Percentiles rank a stretch among this genome's conserved stretches.
Conservation (phyloP, 169 alveolate genomes). For the Eimeria maxima region DNA sequence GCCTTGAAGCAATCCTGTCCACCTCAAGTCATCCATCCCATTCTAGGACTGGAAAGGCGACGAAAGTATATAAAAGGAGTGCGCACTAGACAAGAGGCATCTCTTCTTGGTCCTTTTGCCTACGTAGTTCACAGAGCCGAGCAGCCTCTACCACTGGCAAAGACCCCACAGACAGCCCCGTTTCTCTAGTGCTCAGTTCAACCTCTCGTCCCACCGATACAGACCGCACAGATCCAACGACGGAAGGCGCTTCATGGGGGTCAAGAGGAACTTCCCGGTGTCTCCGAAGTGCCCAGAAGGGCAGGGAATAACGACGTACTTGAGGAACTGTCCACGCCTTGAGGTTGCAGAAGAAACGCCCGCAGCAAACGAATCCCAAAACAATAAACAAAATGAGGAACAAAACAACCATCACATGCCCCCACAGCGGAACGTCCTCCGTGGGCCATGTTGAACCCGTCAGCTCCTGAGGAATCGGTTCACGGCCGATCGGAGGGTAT, state of each 20-base stretch:
- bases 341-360: constrained; percentile 2
- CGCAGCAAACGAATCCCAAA: neutral
- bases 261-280: neutral
- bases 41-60: neutral
- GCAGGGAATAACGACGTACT: neutral
- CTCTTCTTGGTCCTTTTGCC: constrained; percentile 5
- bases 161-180: neutral
- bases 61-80: too few species aligned
- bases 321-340: neutral
- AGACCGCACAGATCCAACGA: neutral
- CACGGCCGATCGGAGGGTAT: neutral
- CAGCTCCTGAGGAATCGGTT: neutral
- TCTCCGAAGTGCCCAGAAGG: neutral
- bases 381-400: neutral
- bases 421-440: neutral
- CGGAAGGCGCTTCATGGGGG: neutral
- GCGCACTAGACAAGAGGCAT: neutral
- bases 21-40: neutral
- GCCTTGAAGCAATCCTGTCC: neutral
- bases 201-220: neutral
- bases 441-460: constrained; percentile 7
- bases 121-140: neutral
- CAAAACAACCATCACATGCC: neutral
- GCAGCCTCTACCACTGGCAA: neutral
- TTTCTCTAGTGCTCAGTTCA: neutral